Base-by-base conservation (phyloP, 495 filamentous ascomycete genomes). In the Daldinia bambusicola region DNA sequence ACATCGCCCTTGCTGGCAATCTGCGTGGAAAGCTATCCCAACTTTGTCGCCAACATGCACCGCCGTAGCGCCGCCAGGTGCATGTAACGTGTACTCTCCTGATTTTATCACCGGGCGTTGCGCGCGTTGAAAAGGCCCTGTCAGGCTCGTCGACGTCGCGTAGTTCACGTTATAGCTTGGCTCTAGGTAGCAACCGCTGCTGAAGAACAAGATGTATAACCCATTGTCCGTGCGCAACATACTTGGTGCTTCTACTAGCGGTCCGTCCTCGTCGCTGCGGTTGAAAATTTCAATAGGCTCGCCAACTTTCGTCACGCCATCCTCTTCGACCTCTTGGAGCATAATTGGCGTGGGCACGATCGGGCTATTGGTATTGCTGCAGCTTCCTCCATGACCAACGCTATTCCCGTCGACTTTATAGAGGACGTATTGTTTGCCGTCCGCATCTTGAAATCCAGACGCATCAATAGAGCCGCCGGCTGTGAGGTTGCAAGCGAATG, bases 341-440 rank as follows among this genome's bases (percentile, higher is more conserved):
- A 90, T 79, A 57, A 91, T 85, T 0, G 89, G 89, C 6, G 89
- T 91, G 5, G 81, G 63, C 6, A 80, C 76, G 9, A 82, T 74
- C 0, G 86, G 84, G 6, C 66, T 73, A 18, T 85, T 75, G 18
- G 79, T 80, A 74, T 89, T 91, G 51, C 83, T 80, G 76, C 89
- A 90, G 66, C 80, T 74, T 4, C 85, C 87, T 31, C 88, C 87
- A 53, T 85, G 71, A 14, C 88, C 87, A 37, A 88, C 66, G 67
- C 81, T 83, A 67, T 88, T 90, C 26, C 89, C 89, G 74, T 91
- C 86, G 6, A 90, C 79, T 69, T 90, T 90, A 79, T 87, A 91
- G 1, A 87, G 72, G 6, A 90, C 81, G 60, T 88, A 90, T 7
- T 82, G 79, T n/a, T 72, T 82, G 40, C 86, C 84, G 52, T 86